Base-by-base conservation (phyloP, 1,284 basidiomycete genomes). In the Heterobasidion occidentale region DNA sequence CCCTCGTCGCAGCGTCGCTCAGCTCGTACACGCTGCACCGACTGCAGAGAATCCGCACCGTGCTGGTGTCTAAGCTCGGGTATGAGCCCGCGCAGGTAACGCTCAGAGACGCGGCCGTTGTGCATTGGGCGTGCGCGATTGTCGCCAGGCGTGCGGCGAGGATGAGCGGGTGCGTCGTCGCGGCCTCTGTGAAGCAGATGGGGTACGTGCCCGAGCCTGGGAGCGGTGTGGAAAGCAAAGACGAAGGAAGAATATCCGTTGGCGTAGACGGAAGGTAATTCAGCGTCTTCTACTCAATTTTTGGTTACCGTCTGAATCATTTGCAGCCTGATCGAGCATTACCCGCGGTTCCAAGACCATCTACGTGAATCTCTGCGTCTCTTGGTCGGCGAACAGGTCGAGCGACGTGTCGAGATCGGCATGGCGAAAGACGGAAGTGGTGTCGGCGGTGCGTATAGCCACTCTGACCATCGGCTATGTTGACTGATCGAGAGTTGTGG, bases 361-460 rank as follows among this genome's bases (percentile, higher is more conserved):
- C 75, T 98, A 60, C 79, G 90, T 36, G 81, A 84, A 50, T 88
- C 92, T 0, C 70, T 99, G 52, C 74, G 80, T n/a, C 71, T 75
- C 2, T 66, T 98, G 36, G 80, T 98, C 11, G 94, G 96, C 7
- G 77, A 83, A 46, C 81, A 91, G 46, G 83, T 88, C 5, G 93
- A 94, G 73, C 77, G 81, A 65, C 76, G 83, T 42, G 84, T 97
- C 7, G 81, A 87, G 59, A 91, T 98, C 63, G 94, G 92, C 20
- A 71, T 98, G 64, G 96, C 96, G 5, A 98, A 97, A 73, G 97
- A 99, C 67, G 96, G 97, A 27, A 95, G 92, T 67, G 97, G 96
- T 54, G 94, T 96, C 45, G 96, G 96, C 67, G 93, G 92, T 94
- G 71, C 71, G 88, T 68, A 8, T 46, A 5, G 53, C 55, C 7